Percentiles rank a stretch among this genome's conserved stretches.
These are phyloP conservation scores for Apiotrichum siamense DNA, from an alignment of 1,284 basidiomycete species.

Conservation along the genomic window DNA sequence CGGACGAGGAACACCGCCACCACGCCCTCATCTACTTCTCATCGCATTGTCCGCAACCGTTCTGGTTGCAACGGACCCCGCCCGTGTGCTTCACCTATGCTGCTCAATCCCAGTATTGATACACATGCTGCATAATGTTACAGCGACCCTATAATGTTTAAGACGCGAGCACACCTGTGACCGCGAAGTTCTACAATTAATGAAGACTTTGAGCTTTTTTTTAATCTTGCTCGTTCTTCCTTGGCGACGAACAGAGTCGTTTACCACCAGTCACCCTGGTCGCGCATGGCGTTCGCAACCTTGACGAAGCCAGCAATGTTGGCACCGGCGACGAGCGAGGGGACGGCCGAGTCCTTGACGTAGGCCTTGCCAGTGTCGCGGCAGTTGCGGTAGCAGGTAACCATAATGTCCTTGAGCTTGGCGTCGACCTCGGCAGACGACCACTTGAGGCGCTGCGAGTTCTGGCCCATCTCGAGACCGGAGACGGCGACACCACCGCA, in stretches of 20 bases:
- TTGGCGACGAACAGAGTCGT: neutral
- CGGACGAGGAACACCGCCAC: no score
- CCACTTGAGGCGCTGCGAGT: conserved; percentile 58
- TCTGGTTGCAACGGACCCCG: no score
- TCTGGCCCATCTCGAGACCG: conserved; percentile 72
- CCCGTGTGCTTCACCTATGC: no score
- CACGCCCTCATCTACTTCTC: no score
- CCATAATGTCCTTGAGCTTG: conserved; percentile 71
- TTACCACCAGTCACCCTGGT: conserved; percentile 66
- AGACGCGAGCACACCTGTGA: neutral
- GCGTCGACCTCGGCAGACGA: conserved; percentile 62
- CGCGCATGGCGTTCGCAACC: conserved; percentile 55
- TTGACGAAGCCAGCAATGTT: conserved; percentile 72
- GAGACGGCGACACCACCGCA: conserved; percentile 60
- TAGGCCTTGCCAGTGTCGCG: conserved; percentile 58
- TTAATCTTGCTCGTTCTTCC: no score
- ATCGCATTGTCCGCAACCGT: no score
- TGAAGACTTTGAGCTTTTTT: no score
- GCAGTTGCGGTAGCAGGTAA: conserved; percentile 60
- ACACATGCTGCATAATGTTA: conserved; percentile 1
- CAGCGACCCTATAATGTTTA: neutral
- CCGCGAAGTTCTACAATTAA: neutral
- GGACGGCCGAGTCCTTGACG: conserved; percentile 56
- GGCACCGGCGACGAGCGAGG: conserved; percentile 62
- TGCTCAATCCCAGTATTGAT: no score